Evolutionary conservation across 2,329 filamentous ascomycete genomes (phyloP).

Genomic region (Cladosporium sp.): DNA sequence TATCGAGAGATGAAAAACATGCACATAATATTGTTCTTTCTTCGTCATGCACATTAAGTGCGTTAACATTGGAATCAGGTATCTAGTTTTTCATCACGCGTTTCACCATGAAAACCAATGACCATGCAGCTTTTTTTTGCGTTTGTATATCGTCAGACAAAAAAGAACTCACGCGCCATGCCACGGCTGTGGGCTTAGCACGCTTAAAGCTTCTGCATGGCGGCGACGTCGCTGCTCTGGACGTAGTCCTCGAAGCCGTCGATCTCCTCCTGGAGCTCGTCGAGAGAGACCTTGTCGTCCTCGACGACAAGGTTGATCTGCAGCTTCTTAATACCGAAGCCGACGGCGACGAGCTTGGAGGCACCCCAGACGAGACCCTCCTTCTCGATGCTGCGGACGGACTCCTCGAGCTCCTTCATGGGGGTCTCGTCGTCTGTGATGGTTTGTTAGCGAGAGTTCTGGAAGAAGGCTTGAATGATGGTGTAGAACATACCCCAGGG

Average conservation of each 20-base stretch:
- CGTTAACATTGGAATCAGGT: conserved; percentile 13
- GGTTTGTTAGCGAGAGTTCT: conserved; percentile 1
- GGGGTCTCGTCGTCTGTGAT: conserved; percentile 79
- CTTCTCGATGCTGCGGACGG: conserved; percentile 79
- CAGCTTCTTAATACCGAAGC: conserved; percentile 98
- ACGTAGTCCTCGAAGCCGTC: conserved; percentile 88
- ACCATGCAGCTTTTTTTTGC: conserved; percentile 9
- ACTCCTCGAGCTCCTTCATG: conserved; percentile 74
- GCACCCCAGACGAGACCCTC: conserved; percentile 96
- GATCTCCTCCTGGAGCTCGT: conserved; percentile 85
- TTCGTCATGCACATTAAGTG: conserved; percentile 10
- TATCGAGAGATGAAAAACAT: background rate
- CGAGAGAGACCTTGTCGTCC: conserved; percentile 89
- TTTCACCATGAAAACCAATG: conserved; percentile 13
- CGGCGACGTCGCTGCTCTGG: conserved; percentile 86
- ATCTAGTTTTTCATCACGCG: conserved; percentile 14
- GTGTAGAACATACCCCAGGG: conserved; percentile 78
- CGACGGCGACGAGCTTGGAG: conserved; percentile 82
- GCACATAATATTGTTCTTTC: background rate
- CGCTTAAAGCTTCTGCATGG: conserved; percentile 87
- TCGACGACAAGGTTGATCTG: conserved; percentile 98
- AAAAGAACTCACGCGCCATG: background rate
- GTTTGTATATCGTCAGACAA: background rate
- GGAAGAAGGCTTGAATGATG: background rate
- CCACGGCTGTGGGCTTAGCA: conserved; percentile 3